These are phyloP conservation scores for Thielaviopsis punctulata DNA, from an alignment of 2,329 filamentous ascomycete species.

Conservation along the genomic window DNA sequence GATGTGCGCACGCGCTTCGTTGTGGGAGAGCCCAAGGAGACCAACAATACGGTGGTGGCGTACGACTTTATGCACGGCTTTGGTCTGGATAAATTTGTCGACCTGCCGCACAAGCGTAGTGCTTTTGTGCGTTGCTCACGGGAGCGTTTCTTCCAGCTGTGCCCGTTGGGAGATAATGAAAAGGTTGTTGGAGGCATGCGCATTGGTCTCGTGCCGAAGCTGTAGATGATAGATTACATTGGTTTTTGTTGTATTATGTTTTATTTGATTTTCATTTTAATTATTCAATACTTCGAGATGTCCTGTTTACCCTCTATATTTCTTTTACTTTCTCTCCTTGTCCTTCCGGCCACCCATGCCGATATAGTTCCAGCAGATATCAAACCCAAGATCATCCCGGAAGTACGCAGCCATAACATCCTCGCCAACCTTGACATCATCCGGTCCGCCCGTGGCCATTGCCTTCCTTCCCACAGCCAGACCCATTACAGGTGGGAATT, in stretches of 20 bases:
- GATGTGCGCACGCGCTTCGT: slow-evolving; percentile 39
- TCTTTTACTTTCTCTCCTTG: neutral
- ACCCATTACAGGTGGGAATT: slow-evolving; percentile 49
- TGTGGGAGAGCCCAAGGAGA: slow-evolving; percentile 56
- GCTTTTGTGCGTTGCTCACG: slow-evolving; percentile 47
- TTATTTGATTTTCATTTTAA: neutral
- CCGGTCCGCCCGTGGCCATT: slow-evolving; percentile 40
- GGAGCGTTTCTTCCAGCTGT: slow-evolving; percentile 53
- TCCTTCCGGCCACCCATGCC: slow-evolving; percentile 22
- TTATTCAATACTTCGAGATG: neutral
- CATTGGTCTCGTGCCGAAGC: slow-evolving; percentile 35
- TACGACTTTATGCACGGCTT: slow-evolving; percentile 64
- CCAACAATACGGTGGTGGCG: slow-evolving; percentile 50
- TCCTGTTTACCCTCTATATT: neutral
- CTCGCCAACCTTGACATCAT: slow-evolving; percentile 40
- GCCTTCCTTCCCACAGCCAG: slow-evolving; percentile 55
- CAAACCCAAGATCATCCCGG: slow-evolving; percentile 48
- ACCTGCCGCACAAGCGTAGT: slow-evolving; percentile 54
- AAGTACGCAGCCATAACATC: slow-evolving; percentile 49
- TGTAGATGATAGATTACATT: slow-evolving; percentile 20
- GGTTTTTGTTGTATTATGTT: neutral
- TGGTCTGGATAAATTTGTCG: slow-evolving; percentile 53
- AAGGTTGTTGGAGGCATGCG: slow-evolving; percentile 37
- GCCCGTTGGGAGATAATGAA: slow-evolving; percentile 38
- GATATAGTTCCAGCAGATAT: slow-evolving; percentile 40